Percentiles rank a stretch among this genome's conserved stretches.
Evolutionary conservation across 345 rosid species (phyloP).

Genomic region (Euphorbia tirucalli): DNA sequence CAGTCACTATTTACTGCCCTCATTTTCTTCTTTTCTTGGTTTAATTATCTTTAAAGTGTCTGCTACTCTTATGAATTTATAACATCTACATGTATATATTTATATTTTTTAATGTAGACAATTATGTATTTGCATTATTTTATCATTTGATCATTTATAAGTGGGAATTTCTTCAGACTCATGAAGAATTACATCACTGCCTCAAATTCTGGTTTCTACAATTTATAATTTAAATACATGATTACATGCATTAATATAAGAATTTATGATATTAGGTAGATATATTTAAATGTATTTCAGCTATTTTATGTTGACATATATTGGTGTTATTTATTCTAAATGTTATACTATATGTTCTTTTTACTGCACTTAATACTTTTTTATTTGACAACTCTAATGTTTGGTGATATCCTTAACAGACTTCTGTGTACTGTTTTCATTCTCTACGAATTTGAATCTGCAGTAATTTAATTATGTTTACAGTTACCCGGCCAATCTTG

Average conservation of each 20-base stretch:
- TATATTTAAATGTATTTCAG: background rate
- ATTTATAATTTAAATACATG: background rate
- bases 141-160: background rate
- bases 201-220: background rate
- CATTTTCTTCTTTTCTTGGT: background rate
- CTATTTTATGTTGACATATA: background rate
- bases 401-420: background rate
- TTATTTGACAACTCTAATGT: background rate
- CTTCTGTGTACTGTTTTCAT: background rate
- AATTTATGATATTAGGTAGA: background rate
- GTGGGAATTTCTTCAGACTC: background rate
- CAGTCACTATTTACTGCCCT: background rate
- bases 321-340: background rate
- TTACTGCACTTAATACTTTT: background rate
- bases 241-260: background rate
- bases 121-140: background rate
- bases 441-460: background rate
- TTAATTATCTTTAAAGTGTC: background rate
- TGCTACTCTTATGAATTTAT: background rate
- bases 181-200: background rate
- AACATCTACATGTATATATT: background rate
- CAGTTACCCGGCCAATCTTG: background rate
- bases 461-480: background rate
- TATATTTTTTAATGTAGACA: background rate
- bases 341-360: background rate